Conservation (phyloP, 192 early-diverging fungal genomes). For the Mortierella hygrophila region DNA sequence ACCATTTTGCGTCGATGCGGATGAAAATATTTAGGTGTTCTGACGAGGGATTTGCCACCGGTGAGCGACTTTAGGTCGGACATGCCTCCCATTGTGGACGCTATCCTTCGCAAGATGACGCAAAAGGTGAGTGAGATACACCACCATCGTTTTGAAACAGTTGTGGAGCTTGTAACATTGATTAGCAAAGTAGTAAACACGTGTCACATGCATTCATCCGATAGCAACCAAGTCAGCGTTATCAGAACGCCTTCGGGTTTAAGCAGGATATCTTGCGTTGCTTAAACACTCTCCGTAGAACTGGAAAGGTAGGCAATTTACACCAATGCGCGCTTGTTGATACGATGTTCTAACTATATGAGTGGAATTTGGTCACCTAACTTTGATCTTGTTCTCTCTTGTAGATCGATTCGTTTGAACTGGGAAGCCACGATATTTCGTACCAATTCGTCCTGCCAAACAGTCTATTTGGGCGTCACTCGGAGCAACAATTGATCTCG, state of each 20-base stretch:
- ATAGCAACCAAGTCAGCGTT: slow-evolving; percentile 54
- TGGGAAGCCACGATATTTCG: slow-evolving; percentile 39
- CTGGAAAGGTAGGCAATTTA: slow-evolving; percentile 28
- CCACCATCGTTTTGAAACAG: background rate
- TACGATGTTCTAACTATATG: background rate
- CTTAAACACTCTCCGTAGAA: slow-evolving; percentile 25
- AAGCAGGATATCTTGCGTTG: slow-evolving; percentile 52
- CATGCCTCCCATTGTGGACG: slow-evolving; percentile 44
- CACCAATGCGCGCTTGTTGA: background rate
- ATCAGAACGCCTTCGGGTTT: slow-evolving; percentile 52
- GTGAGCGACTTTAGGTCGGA: slow-evolving; percentile 31
- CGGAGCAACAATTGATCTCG: slow-evolving; percentile 46
- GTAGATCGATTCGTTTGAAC: slow-evolving; percentile 43
- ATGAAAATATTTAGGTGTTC: slow-evolving; percentile 25
- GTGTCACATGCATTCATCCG: background rate
- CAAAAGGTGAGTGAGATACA: slow-evolving; percentile 18
- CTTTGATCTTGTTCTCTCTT: background rate
- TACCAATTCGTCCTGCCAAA: slow-evolving; percentile 46
- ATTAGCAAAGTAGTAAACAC: background rate
- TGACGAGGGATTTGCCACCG: slow-evolving; percentile 37
- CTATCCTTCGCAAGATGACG: slow-evolving; percentile 45
- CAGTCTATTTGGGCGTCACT: slow-evolving; percentile 30
- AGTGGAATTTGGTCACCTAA: background rate
- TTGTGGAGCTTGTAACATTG: background rate
- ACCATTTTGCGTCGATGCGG: background rate